These are phyloP conservation scores for Candida sanyiensis DNA, from an alignment of 805 yeast genomes.

Conservation along the genomic window DNA sequence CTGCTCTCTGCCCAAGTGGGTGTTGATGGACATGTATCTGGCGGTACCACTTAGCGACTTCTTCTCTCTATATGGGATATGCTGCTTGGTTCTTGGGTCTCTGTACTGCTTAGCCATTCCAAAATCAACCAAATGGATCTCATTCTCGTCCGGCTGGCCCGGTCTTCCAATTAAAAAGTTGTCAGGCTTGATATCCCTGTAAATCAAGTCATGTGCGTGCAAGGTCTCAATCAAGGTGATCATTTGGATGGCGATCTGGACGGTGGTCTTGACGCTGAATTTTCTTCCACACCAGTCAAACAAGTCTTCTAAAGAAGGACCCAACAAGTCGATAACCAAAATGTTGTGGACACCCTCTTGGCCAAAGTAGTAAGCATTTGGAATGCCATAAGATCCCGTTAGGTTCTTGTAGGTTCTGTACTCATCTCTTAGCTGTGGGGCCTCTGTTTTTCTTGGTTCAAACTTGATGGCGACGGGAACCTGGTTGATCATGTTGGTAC, in stretches of 20 bases:
- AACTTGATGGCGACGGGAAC: slow-evolving; percentile 68
- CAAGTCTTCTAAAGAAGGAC: slow-evolving; percentile 77
- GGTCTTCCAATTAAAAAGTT: slow-evolving; percentile 69
- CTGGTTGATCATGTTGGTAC: slow-evolving; percentile 63
- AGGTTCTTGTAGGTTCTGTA: slow-evolving; percentile 71
- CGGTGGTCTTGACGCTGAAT: slow-evolving; percentile 66
- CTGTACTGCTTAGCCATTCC: slow-evolving; percentile 86
- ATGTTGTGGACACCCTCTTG: slow-evolving; percentile 81
- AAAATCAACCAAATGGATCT: slow-evolving; percentile 70
- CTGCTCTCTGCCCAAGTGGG: slow-evolving; percentile 83
- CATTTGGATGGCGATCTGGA: slow-evolving; percentile 75
- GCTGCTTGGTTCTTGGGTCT: slow-evolving; percentile 74
- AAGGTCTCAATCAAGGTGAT: slow-evolving; percentile 63
- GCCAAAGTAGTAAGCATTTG: slow-evolving; percentile 80
- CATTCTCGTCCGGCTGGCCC: slow-evolving; percentile 53
- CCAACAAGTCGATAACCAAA: slow-evolving; percentile 67
- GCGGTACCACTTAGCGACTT: slow-evolving; percentile 82
- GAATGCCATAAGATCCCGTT: slow-evolving; percentile 65
- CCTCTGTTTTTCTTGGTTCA: slow-evolving; percentile 75
- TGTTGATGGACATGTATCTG: slow-evolving; percentile 80
- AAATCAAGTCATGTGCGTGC: slow-evolving; percentile 71
- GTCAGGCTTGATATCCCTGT: slow-evolving; percentile 81
- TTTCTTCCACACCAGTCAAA: slow-evolving; percentile 85
- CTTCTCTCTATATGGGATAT: slow-evolving; percentile 76
- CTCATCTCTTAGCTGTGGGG: slow-evolving; percentile 79